Evolutionary conservation across 768 basidiomycete species (phyloP).

Genomic region (Gelatoporia subvermispora): DNA sequence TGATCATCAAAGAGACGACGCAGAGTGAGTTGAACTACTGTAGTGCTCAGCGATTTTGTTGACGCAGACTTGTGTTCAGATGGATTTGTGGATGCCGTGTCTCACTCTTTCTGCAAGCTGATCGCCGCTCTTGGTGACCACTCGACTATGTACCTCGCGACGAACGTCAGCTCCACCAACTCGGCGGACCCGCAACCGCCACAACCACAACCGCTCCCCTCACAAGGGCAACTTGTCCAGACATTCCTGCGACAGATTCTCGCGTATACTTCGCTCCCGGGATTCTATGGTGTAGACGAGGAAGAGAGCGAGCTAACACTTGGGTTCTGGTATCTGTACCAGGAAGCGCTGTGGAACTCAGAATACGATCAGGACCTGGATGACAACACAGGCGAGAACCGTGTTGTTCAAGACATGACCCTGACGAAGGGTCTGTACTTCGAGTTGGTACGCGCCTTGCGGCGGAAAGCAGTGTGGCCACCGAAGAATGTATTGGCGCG

Average conservation of each 20-base stretch:
- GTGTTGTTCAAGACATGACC: conserved; percentile 5
- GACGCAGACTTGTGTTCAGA: conserved; percentile 15
- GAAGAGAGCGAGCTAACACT: conserved; percentile 85
- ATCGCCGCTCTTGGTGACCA: conserved; percentile 82
- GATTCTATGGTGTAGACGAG: conserved; percentile 78
- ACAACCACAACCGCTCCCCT: conserved; percentile 12
- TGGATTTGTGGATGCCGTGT: conserved; percentile 48
- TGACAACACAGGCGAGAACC: conserved; percentile 21
- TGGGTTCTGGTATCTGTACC: conserved; percentile 86
- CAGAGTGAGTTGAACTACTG: conserved; percentile 25
- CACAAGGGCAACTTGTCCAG: conserved; percentile 39
- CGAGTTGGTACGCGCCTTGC: conserved; percentile 67
- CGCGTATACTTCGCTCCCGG: conserved; percentile 67
- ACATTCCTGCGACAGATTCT: conserved; percentile 67
- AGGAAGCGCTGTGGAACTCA: conserved; percentile 77
- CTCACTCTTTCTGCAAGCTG: conserved; percentile 76
- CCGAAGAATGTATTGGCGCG: conserved; percentile 32
- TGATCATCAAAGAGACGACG: conserved; percentile 37
- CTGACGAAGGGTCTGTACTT: conserved; percentile 74
- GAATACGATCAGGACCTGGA: conserved; percentile 43
- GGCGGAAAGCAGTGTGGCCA: conserved; percentile 77
- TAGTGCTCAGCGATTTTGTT: not conserved
- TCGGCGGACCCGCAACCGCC: conserved; percentile 27
- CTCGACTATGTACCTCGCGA: conserved; percentile 72
- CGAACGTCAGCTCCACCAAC: conserved; percentile 50